Percentiles rank a stretch among this genome's conserved stretches.
phyloP scores from a whole-genome alignment of 306 rosid genomes.

The Vicia villosa region DNA sequence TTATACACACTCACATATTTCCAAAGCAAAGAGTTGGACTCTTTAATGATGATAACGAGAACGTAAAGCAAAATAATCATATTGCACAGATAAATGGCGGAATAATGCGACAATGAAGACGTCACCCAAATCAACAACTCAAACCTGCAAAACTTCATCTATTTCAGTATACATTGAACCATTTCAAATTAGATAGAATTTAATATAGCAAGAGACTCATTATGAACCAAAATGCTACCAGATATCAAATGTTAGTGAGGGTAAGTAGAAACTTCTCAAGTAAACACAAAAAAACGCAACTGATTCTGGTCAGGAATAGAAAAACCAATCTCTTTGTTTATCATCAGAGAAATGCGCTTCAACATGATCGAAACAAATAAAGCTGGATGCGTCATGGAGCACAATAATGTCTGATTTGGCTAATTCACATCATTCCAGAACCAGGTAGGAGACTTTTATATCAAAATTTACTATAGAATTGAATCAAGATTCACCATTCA shows the following conservation, averaged over 20 bases:
- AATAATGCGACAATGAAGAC: constrained; percentile 2
- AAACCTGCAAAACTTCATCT: constrained; percentile 36
- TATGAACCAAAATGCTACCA: background rate
- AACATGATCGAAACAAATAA: constrained; percentile 37
- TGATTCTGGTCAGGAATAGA: constrained; percentile 55
- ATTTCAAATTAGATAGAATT: constrained; percentile 19
- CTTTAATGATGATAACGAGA: constrained; percentile 39
- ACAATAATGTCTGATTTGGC: constrained; percentile 72
- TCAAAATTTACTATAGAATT: constrained; percentile 5
- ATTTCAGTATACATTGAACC: constrained; percentile 29
- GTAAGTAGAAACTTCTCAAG: no score
- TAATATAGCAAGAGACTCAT: constrained; percentile 6
- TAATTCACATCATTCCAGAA: constrained; percentile 73
- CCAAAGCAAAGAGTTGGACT: constrained; percentile 51
- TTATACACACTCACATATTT: constrained; percentile 45
- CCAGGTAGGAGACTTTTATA: constrained; percentile 1
- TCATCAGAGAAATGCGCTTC: constrained; percentile 63
- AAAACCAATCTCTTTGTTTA: constrained; percentile 54
- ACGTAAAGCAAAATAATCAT: constrained; percentile 41
- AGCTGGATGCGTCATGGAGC: constrained; percentile 53
- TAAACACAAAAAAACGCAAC: background rate
- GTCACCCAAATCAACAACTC: constrained; percentile 22
- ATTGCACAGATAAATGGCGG: constrained; percentile 19
- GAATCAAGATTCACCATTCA: background rate
- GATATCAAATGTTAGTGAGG: background rate